phyloP scores from a whole-genome alignment of 1,284 basidiomycete species.

The Bondarzewia mesenterica region DNA sequence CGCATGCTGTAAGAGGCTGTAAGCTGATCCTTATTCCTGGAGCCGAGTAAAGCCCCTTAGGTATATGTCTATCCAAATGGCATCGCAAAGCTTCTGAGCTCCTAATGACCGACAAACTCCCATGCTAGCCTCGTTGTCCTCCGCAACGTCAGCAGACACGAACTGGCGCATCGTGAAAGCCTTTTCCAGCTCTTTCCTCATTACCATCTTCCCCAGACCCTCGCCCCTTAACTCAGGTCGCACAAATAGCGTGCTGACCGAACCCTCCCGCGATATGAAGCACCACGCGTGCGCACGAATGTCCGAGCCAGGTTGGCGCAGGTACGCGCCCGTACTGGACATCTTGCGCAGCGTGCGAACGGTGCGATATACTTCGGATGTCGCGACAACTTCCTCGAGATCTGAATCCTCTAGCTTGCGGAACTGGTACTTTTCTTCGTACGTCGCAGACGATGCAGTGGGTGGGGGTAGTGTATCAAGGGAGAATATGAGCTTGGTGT shows the following conservation, averaged over 20 bases:
- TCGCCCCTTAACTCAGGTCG: constrained; percentile 1
- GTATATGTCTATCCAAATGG: constrained; percentile 3
- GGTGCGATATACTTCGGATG: constrained; percentile 1
- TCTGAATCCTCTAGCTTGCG: neutral
- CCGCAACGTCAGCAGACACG: constrained; percentile 2
- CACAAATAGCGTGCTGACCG: constrained; percentile 9
- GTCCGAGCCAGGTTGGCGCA: neutral
- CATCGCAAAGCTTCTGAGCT: constrained; percentile 4
- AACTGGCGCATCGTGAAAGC: constrained; percentile 1
- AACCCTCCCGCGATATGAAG: constrained; percentile 6
- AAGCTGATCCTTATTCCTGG: neutral
- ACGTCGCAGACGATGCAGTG: too few relatives aligned
- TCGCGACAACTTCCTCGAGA: constrained; percentile 7
- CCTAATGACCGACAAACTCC: constrained; percentile 5
- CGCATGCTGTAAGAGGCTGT: neutral
- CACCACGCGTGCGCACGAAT: constrained; percentile 8
- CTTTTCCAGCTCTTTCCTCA: constrained; percentile 7
- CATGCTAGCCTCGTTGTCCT: constrained; percentile 2
- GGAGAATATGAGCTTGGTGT: constrained; percentile 7
- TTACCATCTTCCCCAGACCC: constrained; percentile 6
- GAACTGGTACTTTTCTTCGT: constrained; percentile 3
- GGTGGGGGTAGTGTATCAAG: neutral
- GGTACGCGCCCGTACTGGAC: constrained; percentile 9
- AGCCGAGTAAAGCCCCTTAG: neutral
- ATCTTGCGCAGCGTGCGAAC: neutral